phyloP scores from a whole-genome alignment of 2,329 filamentous ascomycete species.

The Graphilbum ipis-grandicollis region DNA sequence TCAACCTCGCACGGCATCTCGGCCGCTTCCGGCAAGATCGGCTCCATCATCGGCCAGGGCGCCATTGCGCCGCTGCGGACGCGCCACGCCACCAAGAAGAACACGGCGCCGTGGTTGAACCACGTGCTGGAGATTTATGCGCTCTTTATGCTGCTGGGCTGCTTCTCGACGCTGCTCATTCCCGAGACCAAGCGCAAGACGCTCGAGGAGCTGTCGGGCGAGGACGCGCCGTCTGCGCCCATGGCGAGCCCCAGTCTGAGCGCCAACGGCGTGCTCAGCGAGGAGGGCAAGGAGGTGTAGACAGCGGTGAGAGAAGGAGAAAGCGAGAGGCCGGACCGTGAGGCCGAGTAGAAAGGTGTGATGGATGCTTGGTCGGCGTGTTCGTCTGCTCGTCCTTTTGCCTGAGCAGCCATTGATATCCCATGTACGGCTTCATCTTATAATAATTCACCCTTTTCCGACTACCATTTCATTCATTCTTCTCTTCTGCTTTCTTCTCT shows the following conservation, averaged over 20 bases:
- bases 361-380: too few species aligned
- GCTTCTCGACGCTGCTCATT: constrained; percentile 51
- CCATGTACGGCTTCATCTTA: too few species aligned
- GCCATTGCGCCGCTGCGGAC: constrained; percentile 38
- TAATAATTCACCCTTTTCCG: too few species aligned
- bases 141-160: constrained; percentile 59
- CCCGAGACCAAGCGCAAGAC: constrained; percentile 62
- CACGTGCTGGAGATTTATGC: constrained; percentile 62
- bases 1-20: constrained; percentile 41
- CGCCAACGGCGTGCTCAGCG: constrained; percentile 1
- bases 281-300: constrained; percentile 5
- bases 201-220: constrained; percentile 39
- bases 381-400: too few species aligned
- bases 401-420: too few species aligned
- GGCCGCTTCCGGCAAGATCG: constrained; percentile 36
- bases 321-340: too few species aligned
- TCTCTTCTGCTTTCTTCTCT: too few species aligned
- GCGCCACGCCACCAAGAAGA: constrained; percentile 20
- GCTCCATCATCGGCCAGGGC: constrained; percentile 38
- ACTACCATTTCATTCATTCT: too few species aligned
- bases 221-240: constrained; percentile 9
- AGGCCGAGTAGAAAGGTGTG: too few species aligned
- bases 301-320: background rate
- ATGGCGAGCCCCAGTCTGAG: background rate
- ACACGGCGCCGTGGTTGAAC: constrained; percentile 48